A percentile compares a stretch with the other conserved stretches of the same genome.
These are phyloP conservation scores for Eutypa lata DNA, from an alignment of 2,329 filamentous ascomycete genomes.

Conservation along the genomic window DNA sequence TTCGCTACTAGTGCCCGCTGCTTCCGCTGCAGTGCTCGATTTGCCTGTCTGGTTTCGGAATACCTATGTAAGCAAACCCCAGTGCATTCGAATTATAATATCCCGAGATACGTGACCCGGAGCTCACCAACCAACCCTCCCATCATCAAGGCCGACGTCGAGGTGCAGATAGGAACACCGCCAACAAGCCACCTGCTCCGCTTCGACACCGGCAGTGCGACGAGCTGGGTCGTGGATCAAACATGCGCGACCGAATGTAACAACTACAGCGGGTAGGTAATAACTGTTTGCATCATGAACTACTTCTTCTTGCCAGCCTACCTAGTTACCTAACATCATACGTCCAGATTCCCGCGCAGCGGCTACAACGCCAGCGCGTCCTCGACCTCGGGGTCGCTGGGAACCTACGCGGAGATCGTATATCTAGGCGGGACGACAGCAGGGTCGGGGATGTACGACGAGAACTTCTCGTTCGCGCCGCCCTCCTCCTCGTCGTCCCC, in stretches of 20 bases:
- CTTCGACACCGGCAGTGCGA: slow-evolving; percentile 34
- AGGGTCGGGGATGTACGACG: slow-evolving; percentile 25
- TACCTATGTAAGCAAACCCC: slow-evolving; percentile 6
- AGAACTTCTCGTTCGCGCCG: slow-evolving; percentile 14
- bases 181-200: slow-evolving; percentile 21
- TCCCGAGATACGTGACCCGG: neutral
- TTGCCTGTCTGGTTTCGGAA: slow-evolving; percentile 10
- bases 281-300: no score
- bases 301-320: no score
- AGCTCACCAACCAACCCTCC: no score
- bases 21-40: slow-evolving; percentile 9
- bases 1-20: neutral
- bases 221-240: slow-evolving; percentile 30
- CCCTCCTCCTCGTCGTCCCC: slow-evolving; percentile 20
- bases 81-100: neutral
- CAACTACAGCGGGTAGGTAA: slow-evolving; percentile 19
- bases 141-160: slow-evolving; percentile 5
- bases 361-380: slow-evolving; percentile 27
- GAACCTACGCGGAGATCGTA: slow-evolving; percentile 17
- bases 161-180: slow-evolving; percentile 26
- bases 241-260: slow-evolving; percentile 23
- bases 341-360: slow-evolving; percentile 19
- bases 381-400: slow-evolving; percentile 19
- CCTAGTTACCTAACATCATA: neutral
- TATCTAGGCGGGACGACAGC: slow-evolving; percentile 29